phyloP scores from a whole-genome alignment of 1,284 basidiomycete genomes.

The Fomitopsis palustris region DNA sequence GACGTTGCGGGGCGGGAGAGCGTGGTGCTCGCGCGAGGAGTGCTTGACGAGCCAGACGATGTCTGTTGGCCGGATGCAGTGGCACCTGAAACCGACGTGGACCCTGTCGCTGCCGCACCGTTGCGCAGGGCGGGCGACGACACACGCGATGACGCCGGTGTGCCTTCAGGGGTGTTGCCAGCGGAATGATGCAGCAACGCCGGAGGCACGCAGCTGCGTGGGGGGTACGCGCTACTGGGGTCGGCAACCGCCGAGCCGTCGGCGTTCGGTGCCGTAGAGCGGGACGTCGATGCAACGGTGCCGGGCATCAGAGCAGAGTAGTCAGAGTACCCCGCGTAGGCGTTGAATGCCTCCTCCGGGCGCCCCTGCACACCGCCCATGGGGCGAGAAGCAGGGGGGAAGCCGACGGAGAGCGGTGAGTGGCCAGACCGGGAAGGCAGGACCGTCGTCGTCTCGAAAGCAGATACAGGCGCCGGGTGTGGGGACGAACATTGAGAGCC shows the following conservation, averaged over 20 bases:
- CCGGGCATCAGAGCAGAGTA: conserved; percentile 63
- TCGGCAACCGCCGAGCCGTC: conserved; percentile 26
- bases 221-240: conserved; percentile 28
- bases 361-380: conserved; percentile 11
- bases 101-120: conserved; percentile 19
- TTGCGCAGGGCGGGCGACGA: conserved; percentile 33
- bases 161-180: conserved; percentile 36
- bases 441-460: conserved; percentile 47
- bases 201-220: conserved; percentile 55
- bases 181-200: conserved; percentile 48
- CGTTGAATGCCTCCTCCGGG: conserved; percentile 34
- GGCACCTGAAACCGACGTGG: conserved; percentile 15
- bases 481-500: conserved; percentile 19
- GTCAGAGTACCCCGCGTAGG: conserved; percentile 54
- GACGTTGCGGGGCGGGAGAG: conserved; percentile 50
- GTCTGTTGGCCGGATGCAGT: conserved; percentile 26
- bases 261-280: conserved; percentile 21
- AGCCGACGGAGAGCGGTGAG: conserved; percentile 17
- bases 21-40: conserved; percentile 42
- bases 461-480: conserved; percentile 36
- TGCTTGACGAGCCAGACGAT: conserved; percentile 14
- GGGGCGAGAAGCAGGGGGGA: conserved; percentile 18
- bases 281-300: conserved; percentile 35
- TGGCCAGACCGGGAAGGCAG: conserved; percentile 35
- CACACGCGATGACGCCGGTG: conserved; percentile 40